A percentile compares a stretch with the other conserved stretches of the same genome.
Evolutionary conservation across 257 asterid genomes (phyloP).

Genomic region (Capsicum chinense): DNA sequence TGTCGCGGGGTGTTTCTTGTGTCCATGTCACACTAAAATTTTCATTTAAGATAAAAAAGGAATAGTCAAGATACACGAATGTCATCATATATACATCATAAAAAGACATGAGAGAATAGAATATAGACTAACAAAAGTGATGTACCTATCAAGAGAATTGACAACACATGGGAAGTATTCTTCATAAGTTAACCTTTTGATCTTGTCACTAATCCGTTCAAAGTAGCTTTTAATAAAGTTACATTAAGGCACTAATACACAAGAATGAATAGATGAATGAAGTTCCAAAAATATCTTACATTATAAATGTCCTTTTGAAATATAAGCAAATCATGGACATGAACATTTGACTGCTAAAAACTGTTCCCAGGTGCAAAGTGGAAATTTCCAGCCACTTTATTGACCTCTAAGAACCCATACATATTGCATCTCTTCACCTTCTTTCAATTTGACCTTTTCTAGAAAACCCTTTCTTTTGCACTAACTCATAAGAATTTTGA

Average conservation of each 20-base stretch:
- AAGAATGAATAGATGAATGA: conserved; percentile 14
- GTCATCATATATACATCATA: not conserved
- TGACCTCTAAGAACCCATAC: conserved; percentile 92
- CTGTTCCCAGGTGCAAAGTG: conserved; percentile 99
- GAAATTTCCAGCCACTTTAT: conserved; percentile 93
- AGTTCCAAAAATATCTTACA: conserved; percentile 51
- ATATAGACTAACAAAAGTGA: conserved; percentile 31
- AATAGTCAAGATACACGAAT: not conserved
- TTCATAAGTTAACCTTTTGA: conserved; percentile 84
- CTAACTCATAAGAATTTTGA: conserved; percentile 45
- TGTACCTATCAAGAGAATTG: conserved; percentile 96
- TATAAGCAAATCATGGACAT: conserved; percentile 83
- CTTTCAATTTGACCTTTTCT: conserved; percentile 87
- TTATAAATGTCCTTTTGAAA: conserved; percentile 97
- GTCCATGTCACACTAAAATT: conserved; percentile 77
- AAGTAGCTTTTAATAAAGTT: conserved; percentile 35
- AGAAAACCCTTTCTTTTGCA: conserved; percentile 99
- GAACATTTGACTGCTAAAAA: conserved; percentile 86
- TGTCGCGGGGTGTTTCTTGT: conserved; percentile 77
- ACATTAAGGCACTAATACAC: conserved; percentile 5
- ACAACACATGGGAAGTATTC: conserved; percentile 91
- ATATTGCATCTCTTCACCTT: conserved; percentile 93
- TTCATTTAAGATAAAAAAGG: conserved; percentile 33
- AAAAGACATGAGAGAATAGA: not conserved
- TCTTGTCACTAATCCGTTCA: conserved; percentile 81